These are phyloP conservation scores for Coniochaeta hoffmannii DNA, from an alignment of 2,329 filamentous ascomycete genomes.

Conservation along the genomic window DNA sequence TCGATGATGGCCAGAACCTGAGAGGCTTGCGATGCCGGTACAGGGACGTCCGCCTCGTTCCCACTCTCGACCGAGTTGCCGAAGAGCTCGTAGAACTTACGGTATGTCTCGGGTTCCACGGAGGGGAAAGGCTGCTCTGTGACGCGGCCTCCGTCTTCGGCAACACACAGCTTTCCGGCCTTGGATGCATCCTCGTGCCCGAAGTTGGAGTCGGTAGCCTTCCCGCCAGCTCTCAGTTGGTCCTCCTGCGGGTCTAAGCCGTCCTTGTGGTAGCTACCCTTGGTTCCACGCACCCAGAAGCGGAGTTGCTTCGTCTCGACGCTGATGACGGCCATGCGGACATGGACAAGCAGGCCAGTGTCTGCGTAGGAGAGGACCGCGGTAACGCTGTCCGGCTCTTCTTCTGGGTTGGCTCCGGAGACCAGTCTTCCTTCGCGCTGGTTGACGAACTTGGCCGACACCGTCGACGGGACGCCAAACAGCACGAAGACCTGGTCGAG, in stretches of 20 bases:
- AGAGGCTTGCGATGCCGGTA: slow-evolving; percentile 42
- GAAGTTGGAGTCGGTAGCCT: slow-evolving; percentile 54
- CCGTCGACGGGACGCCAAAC: slow-evolving; percentile 59
- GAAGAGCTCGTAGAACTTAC: slow-evolving; percentile 54
- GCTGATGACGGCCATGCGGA: slow-evolving; percentile 62
- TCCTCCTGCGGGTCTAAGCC: slow-evolving; percentile 69
- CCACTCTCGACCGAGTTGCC: slow-evolving; percentile 39
- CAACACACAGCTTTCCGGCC: slow-evolving; percentile 51
- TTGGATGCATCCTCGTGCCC: slow-evolving; percentile 53
- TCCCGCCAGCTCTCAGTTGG: slow-evolving; percentile 58
- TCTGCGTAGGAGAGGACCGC: slow-evolving; percentile 59
- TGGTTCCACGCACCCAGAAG: slow-evolving; percentile 70
- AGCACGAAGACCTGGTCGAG: slow-evolving; percentile 67
- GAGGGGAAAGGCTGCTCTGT: slow-evolving; percentile 46
- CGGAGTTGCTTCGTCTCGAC: slow-evolving; percentile 62
- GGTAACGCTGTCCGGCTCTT: slow-evolving; percentile 51
- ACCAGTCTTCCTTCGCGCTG: slow-evolving; percentile 46
- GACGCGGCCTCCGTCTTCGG: slow-evolving; percentile 43
- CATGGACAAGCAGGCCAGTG: slow-evolving; percentile 56
- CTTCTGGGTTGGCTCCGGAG: slow-evolving; percentile 21
- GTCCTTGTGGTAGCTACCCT: slow-evolving; percentile 67
- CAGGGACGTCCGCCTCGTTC: slow-evolving; percentile 42
- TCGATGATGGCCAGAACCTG: slow-evolving; percentile 48
- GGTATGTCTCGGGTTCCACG: slow-evolving; percentile 59
- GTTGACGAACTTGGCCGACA: slow-evolving; percentile 62